Percentiles rank a stretch among this genome's conserved stretches.
Evolutionary conservation across 371 early-diverging fungal genomes (phyloP).

Genomic region (Mortierella sp.): DNA sequence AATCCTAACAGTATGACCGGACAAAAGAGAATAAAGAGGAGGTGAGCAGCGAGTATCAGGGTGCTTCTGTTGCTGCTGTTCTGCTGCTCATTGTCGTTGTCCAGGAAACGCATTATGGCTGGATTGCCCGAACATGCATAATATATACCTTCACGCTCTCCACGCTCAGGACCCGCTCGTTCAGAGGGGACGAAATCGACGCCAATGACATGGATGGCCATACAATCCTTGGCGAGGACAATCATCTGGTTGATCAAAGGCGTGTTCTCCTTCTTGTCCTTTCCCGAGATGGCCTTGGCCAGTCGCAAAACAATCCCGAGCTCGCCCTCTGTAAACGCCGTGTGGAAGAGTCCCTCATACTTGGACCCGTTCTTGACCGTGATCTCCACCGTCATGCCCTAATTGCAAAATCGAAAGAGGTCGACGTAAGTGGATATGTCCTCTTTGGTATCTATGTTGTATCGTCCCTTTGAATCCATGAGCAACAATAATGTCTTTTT

Average conservation of each 20-base stretch:
- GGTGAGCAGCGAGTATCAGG: too few relatives aligned
- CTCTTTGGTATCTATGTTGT: neutral
- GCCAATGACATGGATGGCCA: conserved; percentile 68
- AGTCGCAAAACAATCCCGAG: conserved; percentile 82
- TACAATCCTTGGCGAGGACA: conserved; percentile 79
- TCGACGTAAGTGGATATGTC: neutral
- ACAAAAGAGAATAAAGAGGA: neutral
- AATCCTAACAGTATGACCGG: conserved; percentile 73
- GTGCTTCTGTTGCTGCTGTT: too few relatives aligned
- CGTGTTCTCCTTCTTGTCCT: conserved; percentile 64
- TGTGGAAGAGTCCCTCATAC: conserved; percentile 85
- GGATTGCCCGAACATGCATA: neutral
- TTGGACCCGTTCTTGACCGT: conserved; percentile 73
- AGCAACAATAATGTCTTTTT: conserved; percentile 36
- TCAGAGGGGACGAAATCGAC: conserved; percentile 70
- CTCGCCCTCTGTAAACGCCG: conserved; percentile 80
- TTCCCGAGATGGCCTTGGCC: conserved; percentile 66
- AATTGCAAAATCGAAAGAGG: neutral
- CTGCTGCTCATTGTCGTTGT: too few relatives aligned
- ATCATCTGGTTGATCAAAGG: conserved; percentile 64
- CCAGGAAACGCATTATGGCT: conserved; percentile 50
- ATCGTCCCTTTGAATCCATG: neutral
- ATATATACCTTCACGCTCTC: conserved; percentile 55
- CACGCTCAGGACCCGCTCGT: conserved; percentile 58
- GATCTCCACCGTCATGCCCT: conserved; percentile 86